Evolutionary conservation across 345 rosid genomes (phyloP), one percentile per base, ranked within the genome.

Genomic region (Eucalyptus viminalis): DNA sequence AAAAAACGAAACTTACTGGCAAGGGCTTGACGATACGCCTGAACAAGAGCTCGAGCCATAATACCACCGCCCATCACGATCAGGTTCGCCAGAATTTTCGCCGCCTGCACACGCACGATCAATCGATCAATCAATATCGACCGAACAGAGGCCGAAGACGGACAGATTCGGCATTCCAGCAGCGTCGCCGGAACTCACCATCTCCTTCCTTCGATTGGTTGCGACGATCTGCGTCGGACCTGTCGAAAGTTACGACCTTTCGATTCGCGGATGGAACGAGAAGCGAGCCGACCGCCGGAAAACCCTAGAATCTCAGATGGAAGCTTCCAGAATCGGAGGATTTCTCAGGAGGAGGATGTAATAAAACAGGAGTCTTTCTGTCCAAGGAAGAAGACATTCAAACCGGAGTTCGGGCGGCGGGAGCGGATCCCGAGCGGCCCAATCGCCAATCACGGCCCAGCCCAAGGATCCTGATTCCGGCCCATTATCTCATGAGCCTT

Each of bases 11-110:
- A 87, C 96, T 76, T 89, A 95, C 97, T 97, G 91, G 95, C 86
- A 88, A 97, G 94, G 76, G 97, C 98, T 88, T 97, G 98, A 76
- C 98, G 97, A 87, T 96, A 97, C 76, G 98, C 97, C 90, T 97
- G 99, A 89, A 89, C 49, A 51, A 92, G 69, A 90, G 97, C 96
- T 91, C 97, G 93, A n/a, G 87, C 93, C 37, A 97, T 31, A 40
- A 95, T 93, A 47, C 93, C 93, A 87, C 96, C 93, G 62, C 97
- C 95, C 96, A 92, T 91, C 56, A 95, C 94, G 88, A 96, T 83
- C 91, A 97, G 90, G 90, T 91, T 93, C 19, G 97, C 97, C 88
- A 97, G 90, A 89, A 96, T 53, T 87, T 91, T 95, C 6, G 95
- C 91, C 81, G 98, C 99, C 99, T 96, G 69, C 69, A 91, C 72